Conservation (phyloP, 805 yeast species). For the Candida boidinii region DNA sequence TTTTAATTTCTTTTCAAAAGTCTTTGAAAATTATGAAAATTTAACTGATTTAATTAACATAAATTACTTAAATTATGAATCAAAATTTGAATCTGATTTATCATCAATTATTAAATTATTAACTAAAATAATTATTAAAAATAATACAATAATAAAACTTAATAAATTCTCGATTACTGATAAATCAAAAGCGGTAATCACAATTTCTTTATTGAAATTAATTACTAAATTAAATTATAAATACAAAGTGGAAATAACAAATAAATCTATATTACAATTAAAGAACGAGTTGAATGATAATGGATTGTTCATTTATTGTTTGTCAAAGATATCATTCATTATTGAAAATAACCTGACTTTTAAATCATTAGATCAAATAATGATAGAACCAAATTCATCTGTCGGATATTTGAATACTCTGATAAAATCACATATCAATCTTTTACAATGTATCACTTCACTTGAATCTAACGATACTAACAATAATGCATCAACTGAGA, state of each 20-base stretch:
- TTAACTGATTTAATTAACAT: neutral
- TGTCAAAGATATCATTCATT: slow-evolving; percentile 17
- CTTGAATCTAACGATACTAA: too few species aligned
- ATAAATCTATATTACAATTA: slow-evolving; percentile 14
- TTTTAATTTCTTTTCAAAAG: slow-evolving; percentile 11
- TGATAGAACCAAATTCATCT: slow-evolving; percentile 9
- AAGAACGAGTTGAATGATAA: slow-evolving; percentile 17
- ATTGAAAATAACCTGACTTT: slow-evolving; percentile 17
- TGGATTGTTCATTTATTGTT: slow-evolving; percentile 21
- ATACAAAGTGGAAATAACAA: slow-evolving; percentile 14
- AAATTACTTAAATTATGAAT: slow-evolving; percentile 5
- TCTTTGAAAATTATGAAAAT: slow-evolving; percentile 11
- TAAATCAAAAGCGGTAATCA: slow-evolving; percentile 10
- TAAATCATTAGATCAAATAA: slow-evolving; percentile 9
- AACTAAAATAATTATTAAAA: slow-evolving; percentile 11
- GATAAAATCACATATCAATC: slow-evolving; percentile 15
- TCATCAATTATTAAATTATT: slow-evolving; percentile 11
- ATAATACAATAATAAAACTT: slow-evolving; percentile 7
- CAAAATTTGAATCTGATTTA: slow-evolving; percentile 4
- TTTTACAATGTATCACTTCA: slow-evolving; percentile 12
- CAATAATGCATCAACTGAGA: too few species aligned
- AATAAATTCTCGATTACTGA: slow-evolving; percentile 9
- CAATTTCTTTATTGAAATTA: slow-evolving; percentile 13
- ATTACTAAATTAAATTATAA: slow-evolving; percentile 14
- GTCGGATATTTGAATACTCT: slow-evolving; percentile 7